A percentile compares a stretch with the other conserved stretches of the same genome.
Conservation (phyloP, 768 basidiomycete genomes). For the Suillus tomentosus region DNA sequence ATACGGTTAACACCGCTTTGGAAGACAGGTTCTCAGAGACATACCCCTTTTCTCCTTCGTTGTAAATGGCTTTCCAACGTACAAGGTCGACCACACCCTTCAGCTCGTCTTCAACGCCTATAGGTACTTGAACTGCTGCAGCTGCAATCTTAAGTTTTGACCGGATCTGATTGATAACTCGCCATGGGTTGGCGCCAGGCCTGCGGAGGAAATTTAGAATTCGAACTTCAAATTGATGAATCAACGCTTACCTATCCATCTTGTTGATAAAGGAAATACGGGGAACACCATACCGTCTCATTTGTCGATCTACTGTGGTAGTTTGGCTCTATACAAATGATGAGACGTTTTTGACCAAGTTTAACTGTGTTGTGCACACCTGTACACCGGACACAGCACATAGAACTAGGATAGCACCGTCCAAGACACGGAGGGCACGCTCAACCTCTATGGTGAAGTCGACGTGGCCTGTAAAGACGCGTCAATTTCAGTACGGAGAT, state of each 20-base stretch:
- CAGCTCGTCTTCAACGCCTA: conserved; percentile 86
- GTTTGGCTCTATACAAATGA: conserved; percentile 77
- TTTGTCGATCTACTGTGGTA: conserved; percentile 98
- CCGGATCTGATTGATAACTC: conserved; percentile 90
- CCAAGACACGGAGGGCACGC: conserved; percentile 91
- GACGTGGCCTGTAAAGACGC: conserved; percentile 76
- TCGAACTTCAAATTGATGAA: background rate
- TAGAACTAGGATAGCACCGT: conserved; percentile 94
- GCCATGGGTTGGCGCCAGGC: conserved; percentile 96
- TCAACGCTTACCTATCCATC: conserved; percentile 79
- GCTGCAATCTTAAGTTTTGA: conserved; percentile 90
- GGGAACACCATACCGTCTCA: conserved; percentile 95
- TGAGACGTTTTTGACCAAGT: background rate
- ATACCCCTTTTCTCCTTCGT: conserved; percentile 93
- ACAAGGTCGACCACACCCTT: conserved; percentile 93
- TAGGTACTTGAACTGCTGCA: conserved; percentile 95
- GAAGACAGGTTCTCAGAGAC: conserved; percentile 22
- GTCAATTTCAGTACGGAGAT: background rate
- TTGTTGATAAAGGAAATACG: conserved; percentile 97
- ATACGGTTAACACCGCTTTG: background rate
- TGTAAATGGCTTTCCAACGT: conserved; percentile 92
- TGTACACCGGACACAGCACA: conserved; percentile 98
- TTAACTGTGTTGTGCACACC: conserved; percentile 39
- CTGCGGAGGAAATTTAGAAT: conserved; percentile 38
- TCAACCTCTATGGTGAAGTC: conserved; percentile 99